These are phyloP conservation scores for Penicillium palitans DNA, from an alignment of 2,329 filamentous ascomycete species.

Conservation along the genomic window DNA sequence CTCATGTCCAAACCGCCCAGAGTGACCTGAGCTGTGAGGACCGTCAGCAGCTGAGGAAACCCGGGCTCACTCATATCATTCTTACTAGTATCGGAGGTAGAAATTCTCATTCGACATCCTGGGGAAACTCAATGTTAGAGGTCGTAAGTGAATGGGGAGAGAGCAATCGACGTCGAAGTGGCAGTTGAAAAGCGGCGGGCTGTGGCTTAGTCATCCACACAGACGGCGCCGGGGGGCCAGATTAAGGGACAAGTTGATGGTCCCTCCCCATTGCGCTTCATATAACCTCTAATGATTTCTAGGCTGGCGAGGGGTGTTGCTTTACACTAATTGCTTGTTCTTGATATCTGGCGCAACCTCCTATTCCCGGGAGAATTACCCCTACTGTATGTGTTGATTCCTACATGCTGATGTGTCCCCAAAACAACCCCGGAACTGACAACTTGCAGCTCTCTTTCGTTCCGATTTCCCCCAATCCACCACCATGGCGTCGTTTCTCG, in stretches of 20 bases:
- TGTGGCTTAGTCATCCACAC: slow-evolving; percentile 49
- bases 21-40: slow-evolving; percentile 80
- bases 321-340: slow-evolving; percentile 30
- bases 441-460: slow-evolving; percentile 36
- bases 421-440: slow-evolving; percentile 38
- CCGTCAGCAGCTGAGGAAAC: slow-evolving; percentile 44
- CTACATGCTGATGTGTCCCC: slow-evolving; percentile 24
- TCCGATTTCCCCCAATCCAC: slow-evolving; percentile 29
- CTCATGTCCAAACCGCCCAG: slow-evolving; percentile 95
- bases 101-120: slow-evolving; percentile 77
- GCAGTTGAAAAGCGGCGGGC: slow-evolving; percentile 25
- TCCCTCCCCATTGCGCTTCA: slow-evolving; percentile 34
- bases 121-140: slow-evolving; percentile 5
- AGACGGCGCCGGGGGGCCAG: slow-evolving; percentile 36
- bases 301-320: slow-evolving; percentile 40
- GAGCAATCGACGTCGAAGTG: slow-evolving; percentile 9
- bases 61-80: slow-evolving; percentile 31
- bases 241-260: slow-evolving; percentile 46
- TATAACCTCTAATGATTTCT: slow-evolving; percentile 38
- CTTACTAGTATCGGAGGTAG: slow-evolving; percentile 97
- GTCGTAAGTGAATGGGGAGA: neutral
- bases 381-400: slow-evolving; percentile 27
- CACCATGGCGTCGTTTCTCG: slow-evolving; percentile 91
- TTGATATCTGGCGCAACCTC: slow-evolving; percentile 24
- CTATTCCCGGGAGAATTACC: slow-evolving; percentile 28